A percentile compares a stretch with the other conserved stretches of the same genome.
Evolutionary conservation across 495 filamentous ascomycete species (phyloP).

Genomic region (Neurospora tetraspora): DNA sequence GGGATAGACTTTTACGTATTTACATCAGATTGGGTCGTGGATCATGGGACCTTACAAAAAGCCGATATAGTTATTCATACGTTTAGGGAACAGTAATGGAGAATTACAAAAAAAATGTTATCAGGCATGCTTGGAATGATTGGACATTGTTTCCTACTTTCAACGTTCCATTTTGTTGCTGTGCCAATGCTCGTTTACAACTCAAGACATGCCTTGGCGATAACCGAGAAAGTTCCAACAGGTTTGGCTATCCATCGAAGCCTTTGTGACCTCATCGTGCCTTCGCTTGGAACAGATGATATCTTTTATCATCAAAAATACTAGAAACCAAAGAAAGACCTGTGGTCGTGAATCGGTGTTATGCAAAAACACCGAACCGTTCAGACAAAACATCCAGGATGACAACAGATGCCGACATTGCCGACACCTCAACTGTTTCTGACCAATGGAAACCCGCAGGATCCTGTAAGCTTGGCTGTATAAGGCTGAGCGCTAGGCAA

Average conservation of each 20-base stretch:
- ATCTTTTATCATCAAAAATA: neutral
- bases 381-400: no score
- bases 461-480: neutral
- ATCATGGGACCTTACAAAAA: neutral
- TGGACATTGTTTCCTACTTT: neutral
- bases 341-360: no score
- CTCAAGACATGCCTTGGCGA: neutral
- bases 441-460: neutral
- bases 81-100: neutral
- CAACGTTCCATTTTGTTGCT: neutral
- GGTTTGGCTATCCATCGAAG: neutral
- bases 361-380: neutral
- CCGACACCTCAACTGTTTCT: neutral
- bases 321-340: no score
- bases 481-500: neutral
- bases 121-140: neutral
- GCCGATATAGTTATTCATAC: neutral
- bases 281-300: neutral
- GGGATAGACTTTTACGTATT: neutral
- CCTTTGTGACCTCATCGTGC: neutral
- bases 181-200: neutral
- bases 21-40: neutral
- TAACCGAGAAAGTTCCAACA: neutral
- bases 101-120: neutral
- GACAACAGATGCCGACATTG: neutral